Percentiles rank a stretch among this genome's conserved stretches.
phyloP scores from a whole-genome alignment of 805 yeast species.

The Candida schatavii region DNA sequence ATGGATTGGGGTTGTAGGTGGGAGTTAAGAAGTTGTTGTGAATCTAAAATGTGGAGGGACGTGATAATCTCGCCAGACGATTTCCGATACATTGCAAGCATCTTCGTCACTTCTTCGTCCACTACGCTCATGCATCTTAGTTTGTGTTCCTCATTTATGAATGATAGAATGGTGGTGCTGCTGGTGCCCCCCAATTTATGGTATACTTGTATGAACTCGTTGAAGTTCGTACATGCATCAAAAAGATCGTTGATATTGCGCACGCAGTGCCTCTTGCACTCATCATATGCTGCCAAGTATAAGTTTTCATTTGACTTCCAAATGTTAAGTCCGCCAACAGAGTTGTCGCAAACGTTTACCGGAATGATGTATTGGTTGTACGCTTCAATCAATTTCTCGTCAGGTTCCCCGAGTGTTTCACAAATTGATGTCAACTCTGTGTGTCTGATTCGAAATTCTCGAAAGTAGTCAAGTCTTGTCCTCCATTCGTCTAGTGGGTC shows the following conservation, averaged over 20 bases:
- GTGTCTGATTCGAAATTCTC: conserved; percentile 51
- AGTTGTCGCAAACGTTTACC: conserved; percentile 28
- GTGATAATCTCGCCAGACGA: not conserved
- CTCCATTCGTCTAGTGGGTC: conserved; percentile 30
- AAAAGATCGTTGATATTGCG: conserved; percentile 24
- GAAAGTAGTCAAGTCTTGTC: conserved; percentile 43
- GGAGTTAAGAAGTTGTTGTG: too few species aligned
- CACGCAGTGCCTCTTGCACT: conserved; percentile 20
- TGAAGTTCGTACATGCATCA: conserved; percentile 21
- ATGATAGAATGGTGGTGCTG: conserved; percentile 15
- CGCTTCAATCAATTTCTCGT: conserved; percentile 21
- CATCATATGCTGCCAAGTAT: conserved; percentile 20
- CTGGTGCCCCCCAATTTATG: conserved; percentile 14
- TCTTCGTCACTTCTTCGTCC: conserved; percentile 20
- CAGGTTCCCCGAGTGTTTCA: conserved; percentile 14
- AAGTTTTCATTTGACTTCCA: conserved; percentile 29
- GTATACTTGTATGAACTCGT: conserved; percentile 26
- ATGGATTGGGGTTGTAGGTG: conserved; percentile 4
- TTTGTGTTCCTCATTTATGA: conserved; percentile 37
- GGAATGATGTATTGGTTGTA: conserved; percentile 29
- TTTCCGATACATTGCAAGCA: conserved; percentile 12
- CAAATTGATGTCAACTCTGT: conserved; percentile 42
- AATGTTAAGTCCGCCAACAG: conserved; percentile 26
- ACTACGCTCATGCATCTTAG: conserved; percentile 29
- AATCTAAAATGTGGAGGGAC: not conserved